These are phyloP conservation scores for Gleditsia sinensis DNA, from an alignment of 306 rosid genomes.

Conservation along the genomic window DNA sequence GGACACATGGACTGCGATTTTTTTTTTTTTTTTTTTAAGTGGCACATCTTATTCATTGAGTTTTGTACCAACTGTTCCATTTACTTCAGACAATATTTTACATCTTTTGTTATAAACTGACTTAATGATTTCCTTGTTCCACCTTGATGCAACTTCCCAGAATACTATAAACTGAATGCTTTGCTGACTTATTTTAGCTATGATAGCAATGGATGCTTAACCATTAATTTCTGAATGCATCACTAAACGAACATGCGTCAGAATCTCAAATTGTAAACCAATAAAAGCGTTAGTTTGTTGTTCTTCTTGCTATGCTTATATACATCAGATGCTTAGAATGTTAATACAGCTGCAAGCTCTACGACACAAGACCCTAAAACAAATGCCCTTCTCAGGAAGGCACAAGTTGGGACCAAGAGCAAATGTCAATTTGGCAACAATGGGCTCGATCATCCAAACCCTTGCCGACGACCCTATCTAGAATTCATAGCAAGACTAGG, in stretches of 20 bases:
- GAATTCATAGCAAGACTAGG: neutral
- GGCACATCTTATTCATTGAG: no score
- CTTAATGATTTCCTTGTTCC: neutral
- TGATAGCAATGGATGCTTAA: neutral
- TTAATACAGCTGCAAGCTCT: neutral
- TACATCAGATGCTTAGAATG: neutral
- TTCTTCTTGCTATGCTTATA: neutral
- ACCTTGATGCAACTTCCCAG: neutral
- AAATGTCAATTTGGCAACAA: neutral
- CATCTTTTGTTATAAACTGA: no score
- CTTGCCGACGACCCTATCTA: no score
- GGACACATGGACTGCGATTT: no score
- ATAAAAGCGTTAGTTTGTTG: neutral
- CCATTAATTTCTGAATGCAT: neutral
- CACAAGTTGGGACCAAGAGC: neutral
- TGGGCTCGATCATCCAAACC: neutral
- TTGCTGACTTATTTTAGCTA: neutral
- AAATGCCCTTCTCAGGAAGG: neutral
- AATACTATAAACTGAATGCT: neutral
- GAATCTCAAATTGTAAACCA: neutral
- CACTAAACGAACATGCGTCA: neutral
- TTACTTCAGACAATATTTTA: no score
- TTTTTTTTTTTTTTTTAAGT: no score
- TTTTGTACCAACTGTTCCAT: no score
- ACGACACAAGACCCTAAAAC: neutral